These are phyloP conservation scores for Porphyra umbilicalis DNA, from an alignment of 31 red algal genomes.

Conservation along the genomic window DNA sequence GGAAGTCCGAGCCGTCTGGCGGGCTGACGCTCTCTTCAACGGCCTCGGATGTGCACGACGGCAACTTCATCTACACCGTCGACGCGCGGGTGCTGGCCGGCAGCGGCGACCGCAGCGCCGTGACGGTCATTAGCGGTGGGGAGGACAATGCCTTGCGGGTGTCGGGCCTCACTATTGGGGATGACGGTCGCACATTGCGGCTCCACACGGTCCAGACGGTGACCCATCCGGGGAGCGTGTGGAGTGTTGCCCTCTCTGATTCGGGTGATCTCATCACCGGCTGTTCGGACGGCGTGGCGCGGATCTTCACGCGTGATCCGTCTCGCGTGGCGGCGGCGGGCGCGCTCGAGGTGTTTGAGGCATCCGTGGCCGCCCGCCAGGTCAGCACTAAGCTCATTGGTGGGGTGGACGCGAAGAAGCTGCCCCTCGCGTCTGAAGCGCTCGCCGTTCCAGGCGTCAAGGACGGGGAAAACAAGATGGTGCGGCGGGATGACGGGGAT, in stretches of 20 bases:
- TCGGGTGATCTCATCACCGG: slow-evolving; percentile 68
- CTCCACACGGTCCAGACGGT: slow-evolving; percentile 41
- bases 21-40: background rate
- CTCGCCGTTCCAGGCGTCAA: slow-evolving; percentile 58
- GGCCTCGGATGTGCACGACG: slow-evolving; percentile 54
- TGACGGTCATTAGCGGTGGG: slow-evolving; percentile 44
- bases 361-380: slow-evolving; percentile 47
- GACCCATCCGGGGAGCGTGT: slow-evolving; percentile 82
- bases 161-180: background rate
- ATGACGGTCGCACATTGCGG: background rate
- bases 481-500: slow-evolving; percentile 30
- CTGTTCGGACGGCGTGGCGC: slow-evolving; percentile 78
- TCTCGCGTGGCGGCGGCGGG: slow-evolving; percentile 33
- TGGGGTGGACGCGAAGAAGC: slow-evolving; percentile 64
- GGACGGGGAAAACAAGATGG: slow-evolving; percentile 86
- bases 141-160: slow-evolving; percentile 75
- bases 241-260: slow-evolving; percentile 47
- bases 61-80: slow-evolving; percentile 69
- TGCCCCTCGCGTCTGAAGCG: slow-evolving; percentile 40
- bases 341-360: slow-evolving; percentile 64
- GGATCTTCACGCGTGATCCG: slow-evolving; percentile 58
- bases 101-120: slow-evolving; percentile 9
- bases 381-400: slow-evolving; percentile 72
- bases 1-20: slow-evolving; percentile 4
- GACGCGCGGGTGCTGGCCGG: slow-evolving; percentile 8